A percentile compares a stretch with the other conserved stretches of the same genome.
Conservation (phyloP, 1,284 basidiomycete genomes). For the Microbotryomycetes sp. region DNA sequence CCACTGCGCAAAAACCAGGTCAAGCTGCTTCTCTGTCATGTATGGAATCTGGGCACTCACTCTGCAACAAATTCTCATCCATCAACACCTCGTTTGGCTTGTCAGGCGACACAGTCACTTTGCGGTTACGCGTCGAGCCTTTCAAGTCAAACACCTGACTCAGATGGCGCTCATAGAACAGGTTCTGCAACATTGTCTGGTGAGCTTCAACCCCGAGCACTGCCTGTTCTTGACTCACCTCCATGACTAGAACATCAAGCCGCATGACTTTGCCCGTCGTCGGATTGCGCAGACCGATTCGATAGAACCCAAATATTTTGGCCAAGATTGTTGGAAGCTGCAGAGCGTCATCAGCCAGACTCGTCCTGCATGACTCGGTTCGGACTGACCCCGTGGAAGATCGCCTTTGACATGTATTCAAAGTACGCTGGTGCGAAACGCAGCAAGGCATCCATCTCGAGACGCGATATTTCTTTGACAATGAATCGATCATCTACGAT, state of each 20-base stretch:
- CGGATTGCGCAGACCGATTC: slow-evolving; percentile 82
- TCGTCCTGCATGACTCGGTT: neutral
- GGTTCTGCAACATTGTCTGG: slow-evolving; percentile 47
- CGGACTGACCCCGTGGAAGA: slow-evolving; percentile 28
- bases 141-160: slow-evolving; percentile 86
- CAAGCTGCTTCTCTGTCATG: too few relatives aligned
- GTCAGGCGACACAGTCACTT: slow-evolving; percentile 75
- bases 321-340: slow-evolving; percentile 88
- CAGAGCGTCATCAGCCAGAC: neutral
- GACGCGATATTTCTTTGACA: slow-evolving; percentile 87
- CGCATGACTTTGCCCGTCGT: slow-evolving; percentile 70
- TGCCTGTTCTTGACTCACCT: slow-evolving; percentile 41
- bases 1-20: slow-evolving; percentile 23
- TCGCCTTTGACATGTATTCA: slow-evolving; percentile 84
- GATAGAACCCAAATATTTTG: slow-evolving; percentile 96
- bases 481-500: slow-evolving; percentile 91
- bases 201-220: too few relatives aligned
- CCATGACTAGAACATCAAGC: slow-evolving; percentile 94
- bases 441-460: slow-evolving; percentile 91
- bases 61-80: slow-evolving; percentile 57
- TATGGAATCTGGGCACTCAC: slow-evolving; percentile 40
- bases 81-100: slow-evolving; percentile 85
- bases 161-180: slow-evolving; percentile 71
- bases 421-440: slow-evolving; percentile 97
- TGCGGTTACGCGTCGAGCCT: slow-evolving; percentile 74